phyloP scores from a whole-genome alignment of 805 yeast species.

The Pichia membranifaciens region DNA sequence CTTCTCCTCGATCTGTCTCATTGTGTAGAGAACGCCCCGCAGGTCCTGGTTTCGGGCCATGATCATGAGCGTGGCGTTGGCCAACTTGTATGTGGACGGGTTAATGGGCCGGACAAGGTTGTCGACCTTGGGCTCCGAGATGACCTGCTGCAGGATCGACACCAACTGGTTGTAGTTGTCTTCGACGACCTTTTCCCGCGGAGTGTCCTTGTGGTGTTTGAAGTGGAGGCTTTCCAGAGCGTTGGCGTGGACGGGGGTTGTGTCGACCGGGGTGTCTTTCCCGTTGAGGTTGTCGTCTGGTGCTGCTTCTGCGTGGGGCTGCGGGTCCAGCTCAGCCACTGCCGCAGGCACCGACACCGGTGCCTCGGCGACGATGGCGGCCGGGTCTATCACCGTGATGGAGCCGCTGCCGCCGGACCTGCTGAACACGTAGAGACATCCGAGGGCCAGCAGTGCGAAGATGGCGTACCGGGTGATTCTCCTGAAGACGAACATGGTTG shows the following conservation, averaged over 20 bases:
- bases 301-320: too few relatives aligned
- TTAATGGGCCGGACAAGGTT: conserved; percentile 27
- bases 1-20: conserved; percentile 52
- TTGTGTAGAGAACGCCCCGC: conserved; percentile 42
- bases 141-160: conserved; percentile 31
- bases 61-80: conserved; percentile 70
- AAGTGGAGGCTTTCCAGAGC: conserved; percentile 3
- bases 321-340: too few relatives aligned
- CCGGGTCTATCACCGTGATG: too few relatives aligned
- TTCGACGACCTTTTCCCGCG: conserved; percentile 30
- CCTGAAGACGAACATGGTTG: too few relatives aligned
- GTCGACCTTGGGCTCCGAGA: conserved; percentile 44
- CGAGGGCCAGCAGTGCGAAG: neutral
- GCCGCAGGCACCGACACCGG: too few relatives aligned
- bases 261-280: too few relatives aligned
- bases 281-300: too few relatives aligned
- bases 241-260: neutral
- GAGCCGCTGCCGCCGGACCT: neutral
- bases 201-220: conserved; percentile 4
- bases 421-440: neutral
- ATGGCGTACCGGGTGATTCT: neutral
- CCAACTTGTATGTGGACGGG: conserved; percentile 32
- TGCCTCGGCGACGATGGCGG: too few relatives aligned
- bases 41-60: conserved; percentile 68
- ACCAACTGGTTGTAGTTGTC: conserved; percentile 36